Conservation (phyloP, 2,329 filamentous ascomycete species). For the Talaromyces sp. region DNA sequence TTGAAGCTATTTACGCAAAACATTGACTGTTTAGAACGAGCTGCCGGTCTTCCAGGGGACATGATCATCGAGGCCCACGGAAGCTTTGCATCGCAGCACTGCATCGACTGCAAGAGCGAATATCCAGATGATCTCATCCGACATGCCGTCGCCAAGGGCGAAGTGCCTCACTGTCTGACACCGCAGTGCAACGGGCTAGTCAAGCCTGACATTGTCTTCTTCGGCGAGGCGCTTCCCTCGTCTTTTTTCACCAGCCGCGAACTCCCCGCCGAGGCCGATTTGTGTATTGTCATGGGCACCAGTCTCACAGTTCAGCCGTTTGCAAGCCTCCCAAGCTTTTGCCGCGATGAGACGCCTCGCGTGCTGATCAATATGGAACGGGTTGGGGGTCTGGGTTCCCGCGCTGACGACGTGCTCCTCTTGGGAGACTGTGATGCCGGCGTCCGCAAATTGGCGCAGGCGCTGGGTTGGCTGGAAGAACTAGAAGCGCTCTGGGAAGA, state of each 20-base stretch:
- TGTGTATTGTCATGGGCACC: conserved; percentile 82
- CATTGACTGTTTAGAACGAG: conserved; percentile 89
- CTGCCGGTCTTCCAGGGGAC: conserved; percentile 74
- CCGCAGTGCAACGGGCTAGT: conserved; percentile 68
- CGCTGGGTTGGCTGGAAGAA: conserved; percentile 80
- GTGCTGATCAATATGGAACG: conserved; percentile 81
- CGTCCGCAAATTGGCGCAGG: conserved; percentile 70
- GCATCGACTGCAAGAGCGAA: conserved; percentile 73
- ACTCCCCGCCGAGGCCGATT: conserved; percentile 60
- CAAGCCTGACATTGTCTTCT: conserved; percentile 94
- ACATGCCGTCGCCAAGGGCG: conserved; percentile 58
- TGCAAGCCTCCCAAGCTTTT: conserved; percentile 67
- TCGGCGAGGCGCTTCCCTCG: conserved; percentile 67
- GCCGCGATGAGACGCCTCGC: conserved; percentile 60
- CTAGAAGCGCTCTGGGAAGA: conserved; percentile 69
- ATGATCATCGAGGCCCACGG: conserved; percentile 91
- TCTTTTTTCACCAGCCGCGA: conserved; percentile 58
- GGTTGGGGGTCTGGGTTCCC: conserved; percentile 71
- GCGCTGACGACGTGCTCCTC: conserved; percentile 77
- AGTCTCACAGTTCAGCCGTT: conserved; percentile 87
- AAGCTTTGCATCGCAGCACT: conserved; percentile 85
- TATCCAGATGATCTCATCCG: conserved; percentile 73
- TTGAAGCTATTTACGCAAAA: conserved; percentile 94
- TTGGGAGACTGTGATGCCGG: conserved; percentile 80
- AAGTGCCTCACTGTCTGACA: conserved; percentile 64